Conservation (phyloP, 441 rosid species). For the Flueggea neowawraea region DNA sequence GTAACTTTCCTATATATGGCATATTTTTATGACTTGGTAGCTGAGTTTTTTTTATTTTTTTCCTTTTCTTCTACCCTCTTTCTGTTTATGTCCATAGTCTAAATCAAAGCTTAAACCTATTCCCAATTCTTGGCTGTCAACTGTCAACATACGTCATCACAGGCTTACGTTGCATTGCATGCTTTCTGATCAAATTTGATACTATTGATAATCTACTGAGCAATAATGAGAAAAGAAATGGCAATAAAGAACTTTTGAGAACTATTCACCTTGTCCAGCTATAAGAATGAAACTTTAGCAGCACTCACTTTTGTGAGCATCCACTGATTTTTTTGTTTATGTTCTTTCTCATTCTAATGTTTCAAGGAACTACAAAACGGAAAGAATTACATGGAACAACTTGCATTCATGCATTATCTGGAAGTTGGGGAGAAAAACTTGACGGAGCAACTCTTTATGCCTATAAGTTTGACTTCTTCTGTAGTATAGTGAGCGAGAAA, state of each 20-base stretch:
- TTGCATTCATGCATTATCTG: slow-evolving; percentile 50
- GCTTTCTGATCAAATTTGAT: no score
- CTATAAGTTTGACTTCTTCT: slow-evolving; percentile 65
- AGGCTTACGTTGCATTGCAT: no score
- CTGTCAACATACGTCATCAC: no score
- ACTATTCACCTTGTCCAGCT: no score
- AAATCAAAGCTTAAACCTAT: no score
- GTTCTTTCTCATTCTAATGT: slow-evolving; percentile 5
- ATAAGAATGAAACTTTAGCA: no score
- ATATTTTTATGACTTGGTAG: background rate
- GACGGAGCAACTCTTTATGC: slow-evolving; percentile 60
- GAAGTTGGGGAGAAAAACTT: slow-evolving; percentile 72
- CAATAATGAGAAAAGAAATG: no score
- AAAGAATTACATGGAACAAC: slow-evolving; percentile 92
- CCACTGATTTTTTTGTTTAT: background rate
- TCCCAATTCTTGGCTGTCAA: no score
- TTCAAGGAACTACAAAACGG: slow-evolving; percentile 81
- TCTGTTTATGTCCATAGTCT: no score
- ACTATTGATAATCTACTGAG: no score
- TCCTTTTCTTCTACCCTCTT: background rate
- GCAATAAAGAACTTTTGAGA: no score
- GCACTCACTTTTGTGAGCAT: background rate
- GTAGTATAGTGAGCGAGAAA: slow-evolving; percentile 37
- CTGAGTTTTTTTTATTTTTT: no score
- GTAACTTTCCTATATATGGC: background rate